phyloP scores from a whole-genome alignment of 78 protist species.

The Dictyostelium brefeldianum region DNA sequence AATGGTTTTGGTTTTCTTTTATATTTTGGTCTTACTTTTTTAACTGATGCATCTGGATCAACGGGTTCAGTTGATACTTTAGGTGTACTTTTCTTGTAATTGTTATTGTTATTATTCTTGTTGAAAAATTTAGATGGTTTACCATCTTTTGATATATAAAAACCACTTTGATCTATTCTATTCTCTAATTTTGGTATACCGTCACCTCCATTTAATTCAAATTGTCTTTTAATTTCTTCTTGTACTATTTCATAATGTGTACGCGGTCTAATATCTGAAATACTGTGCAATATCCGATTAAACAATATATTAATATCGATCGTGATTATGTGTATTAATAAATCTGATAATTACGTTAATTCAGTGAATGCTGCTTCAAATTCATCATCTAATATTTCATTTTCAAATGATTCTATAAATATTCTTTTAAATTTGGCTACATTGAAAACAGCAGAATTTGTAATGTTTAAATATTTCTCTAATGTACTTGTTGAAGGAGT shows the following conservation, averaged over 20 bases:
- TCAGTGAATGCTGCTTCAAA: background rate
- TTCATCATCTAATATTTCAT: background rate
- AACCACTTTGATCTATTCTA: too few species aligned
- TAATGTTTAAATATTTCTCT: background rate
- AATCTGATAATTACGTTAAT: background rate
- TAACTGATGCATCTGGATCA: background rate
- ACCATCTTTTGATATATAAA: background rate
- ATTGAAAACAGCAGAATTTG: background rate
- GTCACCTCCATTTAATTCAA: background rate
- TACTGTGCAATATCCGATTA: too few species aligned
- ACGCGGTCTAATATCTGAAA: conserved; percentile 42
- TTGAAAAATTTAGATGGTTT: background rate
- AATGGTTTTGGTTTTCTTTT: background rate
- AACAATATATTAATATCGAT: too few species aligned
- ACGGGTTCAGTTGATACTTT: background rate
- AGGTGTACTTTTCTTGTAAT: background rate
- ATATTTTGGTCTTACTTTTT: background rate
- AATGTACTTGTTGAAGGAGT: background rate
- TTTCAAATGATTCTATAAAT: background rate
- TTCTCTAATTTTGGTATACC: too few species aligned
- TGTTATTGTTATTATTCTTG: background rate
- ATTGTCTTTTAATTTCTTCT: conserved; percentile 5
- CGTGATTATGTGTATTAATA: background rate
- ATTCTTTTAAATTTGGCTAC: background rate
- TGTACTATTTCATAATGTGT: conserved; percentile 49